These are phyloP conservation scores for Leishmania tarentolae DNA, from an alignment of 208 protist species.

Conservation along the genomic window DNA sequence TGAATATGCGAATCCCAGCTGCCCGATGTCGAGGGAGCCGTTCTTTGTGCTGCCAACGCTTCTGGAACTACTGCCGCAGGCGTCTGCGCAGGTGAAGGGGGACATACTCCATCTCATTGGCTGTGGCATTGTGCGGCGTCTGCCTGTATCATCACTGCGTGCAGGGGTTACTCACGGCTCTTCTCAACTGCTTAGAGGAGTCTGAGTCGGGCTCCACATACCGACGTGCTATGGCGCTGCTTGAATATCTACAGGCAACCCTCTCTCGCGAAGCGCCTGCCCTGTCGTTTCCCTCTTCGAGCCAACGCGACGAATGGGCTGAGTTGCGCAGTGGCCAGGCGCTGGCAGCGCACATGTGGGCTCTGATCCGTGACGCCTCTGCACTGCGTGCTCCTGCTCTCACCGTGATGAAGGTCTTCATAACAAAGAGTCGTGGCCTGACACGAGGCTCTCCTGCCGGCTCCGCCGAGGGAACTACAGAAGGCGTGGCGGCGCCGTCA, in stretches of 20 bases:
- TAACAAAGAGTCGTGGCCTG: conserved; percentile 8
- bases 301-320: not conserved
- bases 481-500: not conserved
- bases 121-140: conserved; percentile 24
- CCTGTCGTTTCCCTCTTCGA: not conserved
- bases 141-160: conserved; percentile 24
- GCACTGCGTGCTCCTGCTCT: conserved; percentile 27
- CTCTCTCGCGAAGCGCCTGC: conserved; percentile 12
- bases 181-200: conserved; percentile 65
- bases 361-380: conserved; percentile 32
- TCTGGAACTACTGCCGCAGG: conserved; percentile 30
- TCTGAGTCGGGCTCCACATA: conserved; percentile 55
- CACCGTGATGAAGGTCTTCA: conserved; percentile 36
- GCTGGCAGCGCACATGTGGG: conserved; percentile 33
- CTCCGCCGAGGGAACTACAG: not conserved
- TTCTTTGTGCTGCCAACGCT: conserved; percentile 18
- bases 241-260: conserved; percentile 30
- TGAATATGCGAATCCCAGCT: conserved; percentile 22
- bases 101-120: conserved; percentile 26
- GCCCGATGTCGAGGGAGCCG: conserved; percentile 30
- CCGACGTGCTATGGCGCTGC: conserved; percentile 41
- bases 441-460: not conserved
- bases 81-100: conserved; percentile 35
- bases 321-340: conserved; percentile 33
- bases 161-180: conserved; percentile 42